phyloP scores from a whole-genome alignment of 2,329 filamentous ascomycete species.

The Pestalotiopsis sp. region DNA sequence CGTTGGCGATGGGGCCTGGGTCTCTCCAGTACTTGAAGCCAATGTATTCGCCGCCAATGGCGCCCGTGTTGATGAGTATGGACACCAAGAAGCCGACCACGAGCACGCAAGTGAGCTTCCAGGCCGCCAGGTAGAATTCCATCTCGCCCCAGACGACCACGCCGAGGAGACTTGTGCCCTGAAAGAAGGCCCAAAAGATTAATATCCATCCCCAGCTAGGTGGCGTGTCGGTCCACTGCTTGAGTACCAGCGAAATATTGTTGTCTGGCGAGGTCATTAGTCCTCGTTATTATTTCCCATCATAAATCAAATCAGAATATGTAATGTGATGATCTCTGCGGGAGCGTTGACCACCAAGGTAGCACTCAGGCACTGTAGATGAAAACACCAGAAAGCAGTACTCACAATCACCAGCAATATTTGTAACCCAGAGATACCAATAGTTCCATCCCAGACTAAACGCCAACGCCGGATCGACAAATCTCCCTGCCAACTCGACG shows the following conservation, averaged over 20 bases:
- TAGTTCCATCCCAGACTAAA: slow-evolving; percentile 54
- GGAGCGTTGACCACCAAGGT: slow-evolving; percentile 1
- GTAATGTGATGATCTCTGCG: too few species aligned
- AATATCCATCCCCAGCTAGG: slow-evolving; percentile 48
- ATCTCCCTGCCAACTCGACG: slow-evolving; percentile 52
- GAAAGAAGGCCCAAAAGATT: slow-evolving; percentile 47
- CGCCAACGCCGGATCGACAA: slow-evolving; percentile 50
- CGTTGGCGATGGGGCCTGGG: slow-evolving; percentile 36
- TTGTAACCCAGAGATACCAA: slow-evolving; percentile 50
- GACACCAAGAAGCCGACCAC: slow-evolving; percentile 35
- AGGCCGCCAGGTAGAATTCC: slow-evolving; percentile 34
- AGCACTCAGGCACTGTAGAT: slow-evolving; percentile 13
- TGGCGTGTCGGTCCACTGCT: slow-evolving; percentile 45
- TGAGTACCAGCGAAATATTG: slow-evolving; percentile 45
- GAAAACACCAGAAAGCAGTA: neutral
- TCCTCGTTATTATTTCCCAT: neutral
- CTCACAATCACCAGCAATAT: slow-evolving; percentile 27
- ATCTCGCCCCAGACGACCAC: slow-evolving; percentile 34
- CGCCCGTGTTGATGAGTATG: slow-evolving; percentile 37
- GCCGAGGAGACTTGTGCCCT: slow-evolving; percentile 38
- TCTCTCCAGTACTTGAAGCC: slow-evolving; percentile 37
- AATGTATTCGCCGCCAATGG: slow-evolving; percentile 37
- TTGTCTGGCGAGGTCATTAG: slow-evolving; percentile 33
- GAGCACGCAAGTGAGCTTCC: slow-evolving; percentile 37
- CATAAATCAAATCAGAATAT: neutral